phyloP scores from a whole-genome alignment of 2,329 filamentous ascomycete species.

The Rugonectria rugulosa region DNA sequence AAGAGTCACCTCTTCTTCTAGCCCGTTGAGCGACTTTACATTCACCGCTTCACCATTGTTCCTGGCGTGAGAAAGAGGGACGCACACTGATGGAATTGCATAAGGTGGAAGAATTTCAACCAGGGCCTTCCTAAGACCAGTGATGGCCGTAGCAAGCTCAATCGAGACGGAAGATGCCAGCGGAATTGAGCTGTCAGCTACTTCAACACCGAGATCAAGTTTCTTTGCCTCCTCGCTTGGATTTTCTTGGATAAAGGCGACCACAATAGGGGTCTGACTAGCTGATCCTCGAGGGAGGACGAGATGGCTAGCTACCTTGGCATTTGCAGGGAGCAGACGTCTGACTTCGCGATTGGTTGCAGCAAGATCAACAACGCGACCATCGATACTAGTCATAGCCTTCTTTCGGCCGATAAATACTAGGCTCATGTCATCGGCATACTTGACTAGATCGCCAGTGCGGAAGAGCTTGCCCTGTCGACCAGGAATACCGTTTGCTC shows the following conservation, averaged over 20 bases:
- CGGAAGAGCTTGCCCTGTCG: slow-evolving; percentile 34
- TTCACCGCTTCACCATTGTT: slow-evolving; percentile 1
- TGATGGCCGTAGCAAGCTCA: slow-evolving; percentile 30
- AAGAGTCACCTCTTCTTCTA: slow-evolving; percentile 20
- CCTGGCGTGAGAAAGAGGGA: slow-evolving; percentile 17
- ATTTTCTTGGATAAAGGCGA: slow-evolving; percentile 29
- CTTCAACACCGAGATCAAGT: slow-evolving; percentile 22
- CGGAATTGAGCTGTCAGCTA: slow-evolving; percentile 8
- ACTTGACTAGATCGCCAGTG: slow-evolving; percentile 38
- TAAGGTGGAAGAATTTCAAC: slow-evolving; percentile 37
- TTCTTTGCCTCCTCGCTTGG: not conserved
- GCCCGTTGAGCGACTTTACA: not conserved
- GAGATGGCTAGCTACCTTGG: slow-evolving; percentile 25
- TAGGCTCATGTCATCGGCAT: slow-evolving; percentile 32
- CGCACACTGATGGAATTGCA: slow-evolving; percentile 34
- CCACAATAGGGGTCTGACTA: slow-evolving; percentile 32
- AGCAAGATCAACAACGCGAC: slow-evolving; percentile 35
- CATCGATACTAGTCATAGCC: slow-evolving; percentile 31
- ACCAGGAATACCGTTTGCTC: slow-evolving; percentile 22
- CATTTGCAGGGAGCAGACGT: slow-evolving; percentile 27
- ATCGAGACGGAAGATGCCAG: slow-evolving; percentile 25
- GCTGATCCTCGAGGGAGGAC: slow-evolving; percentile 27
- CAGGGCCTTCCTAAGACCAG: slow-evolving; percentile 36
- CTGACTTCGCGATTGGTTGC: slow-evolving; percentile 34
- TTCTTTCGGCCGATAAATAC: slow-evolving; percentile 35